Conservation (phyloP, 148 eudicot species). For the Amaranthus hypochondriacus region DNA sequence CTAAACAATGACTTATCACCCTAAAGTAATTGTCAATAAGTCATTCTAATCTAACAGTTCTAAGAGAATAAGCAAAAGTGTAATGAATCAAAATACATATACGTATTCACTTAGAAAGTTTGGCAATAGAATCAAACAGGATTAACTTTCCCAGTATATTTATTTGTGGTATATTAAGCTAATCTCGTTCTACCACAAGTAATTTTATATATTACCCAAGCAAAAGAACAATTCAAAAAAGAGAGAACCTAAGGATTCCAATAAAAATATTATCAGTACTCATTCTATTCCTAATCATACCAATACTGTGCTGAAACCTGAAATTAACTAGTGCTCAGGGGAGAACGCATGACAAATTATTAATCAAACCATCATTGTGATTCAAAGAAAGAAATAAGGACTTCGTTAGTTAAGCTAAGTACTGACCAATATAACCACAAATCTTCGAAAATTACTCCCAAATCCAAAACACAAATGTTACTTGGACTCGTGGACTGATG, state of each 20-base stretch:
- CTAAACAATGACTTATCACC: neutral
- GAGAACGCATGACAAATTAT: too few relatives aligned
- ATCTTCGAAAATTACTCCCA: too few relatives aligned
- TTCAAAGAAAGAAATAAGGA: too few relatives aligned
- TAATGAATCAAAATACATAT: neutral
- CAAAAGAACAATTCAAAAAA: neutral
- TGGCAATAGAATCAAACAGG: conserved; percentile 6
- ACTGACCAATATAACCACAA: too few relatives aligned
- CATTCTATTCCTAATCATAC: neutral
- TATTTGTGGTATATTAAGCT: neutral
- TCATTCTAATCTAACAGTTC: neutral
- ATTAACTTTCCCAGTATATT: neutral
- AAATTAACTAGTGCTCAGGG: too few relatives aligned
- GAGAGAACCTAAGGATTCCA: conserved; percentile 1
- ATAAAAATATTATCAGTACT: neutral
- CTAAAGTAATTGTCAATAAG: neutral
- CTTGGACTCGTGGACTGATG: too few relatives aligned
- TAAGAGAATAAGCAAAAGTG: neutral
- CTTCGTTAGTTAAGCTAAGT: too few relatives aligned
- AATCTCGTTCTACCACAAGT: neutral
- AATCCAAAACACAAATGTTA: too few relatives aligned
- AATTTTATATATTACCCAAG: neutral
- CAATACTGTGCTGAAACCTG: too few relatives aligned
- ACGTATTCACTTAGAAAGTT: neutral
- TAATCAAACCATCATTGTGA: too few relatives aligned